Evolutionary conservation across 257 asterid genomes (phyloP).

Genomic region (Pogostemon cablin): DNA sequence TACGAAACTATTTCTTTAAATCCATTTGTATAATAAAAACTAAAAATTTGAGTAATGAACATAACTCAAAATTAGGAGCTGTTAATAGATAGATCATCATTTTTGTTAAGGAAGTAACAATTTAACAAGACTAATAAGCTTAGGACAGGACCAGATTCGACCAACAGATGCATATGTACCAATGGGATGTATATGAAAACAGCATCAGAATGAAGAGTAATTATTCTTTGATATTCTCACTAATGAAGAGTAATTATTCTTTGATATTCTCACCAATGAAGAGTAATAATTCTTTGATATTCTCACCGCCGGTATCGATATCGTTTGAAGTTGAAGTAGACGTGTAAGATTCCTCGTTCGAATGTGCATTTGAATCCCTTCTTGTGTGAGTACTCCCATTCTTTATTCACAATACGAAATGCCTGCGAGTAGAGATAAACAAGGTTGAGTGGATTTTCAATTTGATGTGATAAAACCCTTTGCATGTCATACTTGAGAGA

Average conservation of each 20-base stretch:
- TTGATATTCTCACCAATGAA: slow-evolving; percentile 52
- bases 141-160: background rate
- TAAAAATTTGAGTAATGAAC: background rate
- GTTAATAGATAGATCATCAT: background rate
- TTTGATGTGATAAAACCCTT: too few relatives aligned
- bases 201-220: background rate
- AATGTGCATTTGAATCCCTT: slow-evolving; percentile 85
- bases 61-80: background rate
- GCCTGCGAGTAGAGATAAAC: slow-evolving; percentile 43
- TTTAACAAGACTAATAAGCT: background rate
- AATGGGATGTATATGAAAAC: background rate
- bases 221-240: slow-evolving; percentile 60
- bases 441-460: background rate
- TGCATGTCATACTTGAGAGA: background rate
- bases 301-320: slow-evolving; percentile 76
- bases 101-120: background rate
- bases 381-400: slow-evolving; percentile 88
- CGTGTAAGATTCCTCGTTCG: slow-evolving; percentile 75
- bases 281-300: slow-evolving; percentile 48
- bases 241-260: slow-evolving; percentile 27
- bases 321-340: slow-evolving; percentile 88
- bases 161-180: background rate
- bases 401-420: slow-evolving; percentile 77
- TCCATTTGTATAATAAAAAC: too few relatives aligned
- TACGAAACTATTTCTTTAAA: too few relatives aligned